A percentile compares a stretch with the other conserved stretches of the same genome.
Evolutionary conservation across 345 rosid genomes (phyloP).

Genomic region (Syzygium aromaticum): DNA sequence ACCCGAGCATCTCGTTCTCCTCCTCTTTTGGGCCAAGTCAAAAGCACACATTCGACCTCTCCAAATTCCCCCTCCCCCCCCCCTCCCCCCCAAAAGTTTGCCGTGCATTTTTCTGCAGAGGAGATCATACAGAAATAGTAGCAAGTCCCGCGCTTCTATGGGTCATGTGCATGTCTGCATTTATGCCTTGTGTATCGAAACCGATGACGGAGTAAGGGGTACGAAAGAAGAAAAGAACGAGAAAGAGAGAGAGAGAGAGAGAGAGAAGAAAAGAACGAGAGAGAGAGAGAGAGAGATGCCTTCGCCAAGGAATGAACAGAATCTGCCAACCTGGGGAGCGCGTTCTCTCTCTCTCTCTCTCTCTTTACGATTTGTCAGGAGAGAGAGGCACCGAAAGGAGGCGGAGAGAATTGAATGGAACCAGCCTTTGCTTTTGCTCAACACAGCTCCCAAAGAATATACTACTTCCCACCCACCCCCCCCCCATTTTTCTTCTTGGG

Average conservation of each 20-base stretch:
- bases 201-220: background rate
- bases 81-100: no score
- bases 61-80: background rate
- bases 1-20: background rate
- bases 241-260: background rate
- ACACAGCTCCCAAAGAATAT: background rate
- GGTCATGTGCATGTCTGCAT: background rate
- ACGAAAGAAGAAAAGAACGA: background rate
- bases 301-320: background rate
- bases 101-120: background rate
- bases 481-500: background rate
- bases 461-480: background rate
- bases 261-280: background rate
- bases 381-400: background rate
- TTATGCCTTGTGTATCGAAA: background rate
- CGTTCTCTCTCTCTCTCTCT: background rate
- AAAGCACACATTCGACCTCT: background rate
- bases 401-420: background rate
- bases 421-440: background rate
- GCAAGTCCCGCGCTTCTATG: background rate
- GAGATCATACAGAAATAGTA: background rate
- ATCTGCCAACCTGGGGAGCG: background rate
- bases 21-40: background rate
- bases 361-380: background rate
- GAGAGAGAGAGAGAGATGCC: background rate